Base-by-base conservation (phyloP, 1,284 basidiomycete genomes). In the Sporisorium scitamineum region DNA sequence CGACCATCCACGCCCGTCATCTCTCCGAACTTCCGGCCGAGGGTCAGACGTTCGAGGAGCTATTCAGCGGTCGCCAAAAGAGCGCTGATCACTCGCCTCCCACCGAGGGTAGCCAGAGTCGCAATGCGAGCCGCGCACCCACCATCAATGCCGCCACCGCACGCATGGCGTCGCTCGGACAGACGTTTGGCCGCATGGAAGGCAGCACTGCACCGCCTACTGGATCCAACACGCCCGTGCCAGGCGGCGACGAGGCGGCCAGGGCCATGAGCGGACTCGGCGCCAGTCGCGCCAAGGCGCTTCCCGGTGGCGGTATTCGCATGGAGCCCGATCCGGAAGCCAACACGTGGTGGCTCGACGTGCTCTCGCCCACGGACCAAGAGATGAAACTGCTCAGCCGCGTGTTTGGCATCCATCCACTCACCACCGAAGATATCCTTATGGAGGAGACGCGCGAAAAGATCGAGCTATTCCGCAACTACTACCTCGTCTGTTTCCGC, bases 401-500 rank as follows among this genome's bases (percentile, higher is more conserved):
- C 41, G 76, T 80, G 14, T 99, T 98, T 87, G 90, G 90, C 16
- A 97, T 99, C 82, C 97, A 99, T 87, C 97, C 97, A 4, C 89
- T 99, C 72, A 99, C 97, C 6, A 97, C 95, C 16, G 97, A 99
- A 88, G 97, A 99, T 88, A 99, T 99, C 84, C 91, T 95, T 81
- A 97, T 98, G 92, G 96, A 99, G 86, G 97, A 99, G 88, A 94
- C 95, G 41, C 93, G 97, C 80, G 97, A 99, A 87, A 99, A 99
- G 89, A 99, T 99, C 80, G 97, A 99, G 86, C 90, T 99, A 20
- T 99, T 99, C 90, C 89, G 95, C 63, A 97, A 97, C 86, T 99
- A 99, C 86, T 99, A 98, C 86, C 91, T 99, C 54, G 97, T 99
- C 74, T 99, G 96, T 90, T 99, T 99, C 89, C 92, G 97, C 70